Evolutionary conservation across 75 land plant species (phyloP), one percentile per base, ranked within the genome.

Genomic region (Chamaecyparis obtusa): DNA sequence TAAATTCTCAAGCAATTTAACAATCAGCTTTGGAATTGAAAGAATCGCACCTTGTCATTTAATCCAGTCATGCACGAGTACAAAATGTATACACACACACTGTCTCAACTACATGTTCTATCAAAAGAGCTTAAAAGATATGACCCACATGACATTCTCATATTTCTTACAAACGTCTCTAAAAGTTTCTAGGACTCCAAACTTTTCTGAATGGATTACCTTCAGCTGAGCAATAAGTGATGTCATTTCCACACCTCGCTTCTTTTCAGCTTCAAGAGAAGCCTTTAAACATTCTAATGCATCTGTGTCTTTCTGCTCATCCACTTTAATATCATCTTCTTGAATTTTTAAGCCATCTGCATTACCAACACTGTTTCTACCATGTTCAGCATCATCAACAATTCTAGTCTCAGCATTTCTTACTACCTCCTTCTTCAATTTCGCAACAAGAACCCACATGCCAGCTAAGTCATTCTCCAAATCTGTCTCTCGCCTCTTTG

Each of bases 381-480:
- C 89, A 88, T 85, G 9, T 56, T 84, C 85, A 19, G 27, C 43
- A 19, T 33, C 85, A 84, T 33, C 49, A 21, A 35, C 86, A 56
- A 16, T 54, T 37, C 88, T 87, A 57, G 80, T 81, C 41, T 87
- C 91, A 43, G 89, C 88, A 30, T 57, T 30, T 69, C 44, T 87
- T 79, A 90, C 89, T 24, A 55, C 91, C 32, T 94, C 98, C 85
- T 92, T 98, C 90, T 98, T 98, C 85, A 98, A 80, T 91, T 97
- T 92, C 21, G 99, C 99, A 88, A 98, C 99, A 86, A 95, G 94
- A 85, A 98, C 97, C 99, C 99, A 98, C 99, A 98, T 98, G 64
- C 95, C 93, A 74, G 99, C 99, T 72, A 98, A 89, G 87, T 98
- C 99, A 91, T 95, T 97, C 86, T 98, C 99, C 84, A 98, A 89